Conservation (phyloP, 257 asterid species). For the Jasminum sambac region DNA sequence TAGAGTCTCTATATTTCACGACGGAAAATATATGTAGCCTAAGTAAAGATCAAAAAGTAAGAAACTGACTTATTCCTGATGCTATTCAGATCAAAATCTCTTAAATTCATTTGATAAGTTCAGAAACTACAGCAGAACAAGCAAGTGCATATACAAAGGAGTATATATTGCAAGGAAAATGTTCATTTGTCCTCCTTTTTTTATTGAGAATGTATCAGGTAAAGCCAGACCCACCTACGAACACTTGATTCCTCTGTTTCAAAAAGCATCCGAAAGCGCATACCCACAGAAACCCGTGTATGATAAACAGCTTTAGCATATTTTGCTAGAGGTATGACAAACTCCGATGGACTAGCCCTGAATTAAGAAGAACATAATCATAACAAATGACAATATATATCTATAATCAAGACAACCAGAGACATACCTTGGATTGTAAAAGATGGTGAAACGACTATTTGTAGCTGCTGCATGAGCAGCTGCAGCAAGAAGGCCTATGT, state of each 20-base stretch:
- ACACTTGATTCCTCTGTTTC: constrained; percentile 94
- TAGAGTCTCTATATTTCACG: neutral
- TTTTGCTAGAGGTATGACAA: constrained; percentile 86
- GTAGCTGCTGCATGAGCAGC: constrained; percentile 96
- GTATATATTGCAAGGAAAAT: neutral
- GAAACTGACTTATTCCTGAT: neutral
- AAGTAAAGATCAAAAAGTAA: neutral
- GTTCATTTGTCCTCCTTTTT: neutral
- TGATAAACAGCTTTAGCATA: constrained; percentile 86
- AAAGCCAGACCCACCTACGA: constrained; percentile 62
- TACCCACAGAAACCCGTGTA: constrained; percentile 84
- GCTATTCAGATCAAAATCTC: neutral
- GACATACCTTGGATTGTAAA: constrained; percentile 78
- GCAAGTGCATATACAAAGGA: neutral
- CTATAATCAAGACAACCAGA: constrained; percentile 16
- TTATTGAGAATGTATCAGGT: neutral
- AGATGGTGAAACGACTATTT: constrained; percentile 84
- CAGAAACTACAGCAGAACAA: neutral
- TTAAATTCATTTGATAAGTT: neutral
- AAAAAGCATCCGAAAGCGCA: constrained; percentile 95
- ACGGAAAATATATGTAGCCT: neutral
- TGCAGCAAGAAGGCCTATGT: constrained; percentile 97
- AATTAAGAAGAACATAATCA: constrained; percentile 22
- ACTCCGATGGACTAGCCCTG: constrained; percentile 93
- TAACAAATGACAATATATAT: constrained; percentile 2